Evolutionary conservation across 306 rosid species (phyloP).

Genomic region (Acacia crassicarpa): DNA sequence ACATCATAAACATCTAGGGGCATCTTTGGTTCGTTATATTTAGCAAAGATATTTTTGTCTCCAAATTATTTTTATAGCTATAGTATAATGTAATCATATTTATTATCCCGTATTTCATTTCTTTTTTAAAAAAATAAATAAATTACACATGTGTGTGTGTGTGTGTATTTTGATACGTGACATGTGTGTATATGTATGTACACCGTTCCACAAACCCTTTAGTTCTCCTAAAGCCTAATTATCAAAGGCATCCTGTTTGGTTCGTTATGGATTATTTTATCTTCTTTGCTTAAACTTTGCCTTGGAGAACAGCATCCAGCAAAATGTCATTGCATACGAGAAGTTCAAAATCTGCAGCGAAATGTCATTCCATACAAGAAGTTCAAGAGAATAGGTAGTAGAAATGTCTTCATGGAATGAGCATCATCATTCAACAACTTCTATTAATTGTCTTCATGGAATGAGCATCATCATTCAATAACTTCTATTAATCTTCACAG

Average conservation of each 20-base stretch:
- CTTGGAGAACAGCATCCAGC: background rate
- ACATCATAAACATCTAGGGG: too few relatives aligned
- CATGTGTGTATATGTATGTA: too few relatives aligned
- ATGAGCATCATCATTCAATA: background rate
- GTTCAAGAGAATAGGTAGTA: background rate
- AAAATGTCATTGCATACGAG: background rate
- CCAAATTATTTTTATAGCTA: too few relatives aligned
- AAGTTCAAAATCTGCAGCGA: background rate
- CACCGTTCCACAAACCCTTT: too few relatives aligned
- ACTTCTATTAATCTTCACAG: conserved; percentile 21
- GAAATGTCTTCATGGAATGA: conserved; percentile 19
- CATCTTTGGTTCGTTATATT: too few relatives aligned
- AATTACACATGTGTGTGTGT: too few relatives aligned
- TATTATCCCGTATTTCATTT: too few relatives aligned
- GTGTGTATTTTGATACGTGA: too few relatives aligned
- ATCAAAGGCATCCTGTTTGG: background rate
- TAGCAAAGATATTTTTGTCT: too few relatives aligned
- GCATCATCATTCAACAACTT: background rate
- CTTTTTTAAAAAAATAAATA: too few relatives aligned
- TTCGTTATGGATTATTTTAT: background rate
- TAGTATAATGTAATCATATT: too few relatives aligned
- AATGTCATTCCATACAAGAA: background rate
- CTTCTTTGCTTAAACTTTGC: background rate
- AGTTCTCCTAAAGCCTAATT: background rate
- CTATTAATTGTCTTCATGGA: conserved; percentile 27